A percentile compares a stretch with the other conserved stretches of the same genome.
These are phyloP conservation scores for Agrostemma githago DNA, from an alignment of 148 eudicot genomes.

Conservation along the genomic window DNA sequence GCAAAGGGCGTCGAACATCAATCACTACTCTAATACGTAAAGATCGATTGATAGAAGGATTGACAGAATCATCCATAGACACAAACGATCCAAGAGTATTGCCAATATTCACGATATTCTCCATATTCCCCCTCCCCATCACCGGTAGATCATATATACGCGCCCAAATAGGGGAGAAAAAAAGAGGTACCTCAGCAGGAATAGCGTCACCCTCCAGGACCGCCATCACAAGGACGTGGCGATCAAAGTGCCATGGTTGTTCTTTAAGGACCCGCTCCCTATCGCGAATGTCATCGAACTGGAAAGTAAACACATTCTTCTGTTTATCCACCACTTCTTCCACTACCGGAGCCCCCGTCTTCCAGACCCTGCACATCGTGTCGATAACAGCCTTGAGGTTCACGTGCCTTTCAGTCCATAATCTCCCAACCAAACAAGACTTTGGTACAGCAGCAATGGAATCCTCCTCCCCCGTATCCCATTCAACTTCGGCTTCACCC, in stretches of 20 bases:
- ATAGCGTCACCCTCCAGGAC: not conserved
- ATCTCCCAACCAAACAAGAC: not conserved
- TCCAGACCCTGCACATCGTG: not conserved
- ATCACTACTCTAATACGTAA: not conserved
- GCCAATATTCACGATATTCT: not conserved
- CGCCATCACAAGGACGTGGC: not conserved
- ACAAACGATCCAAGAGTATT: not conserved
- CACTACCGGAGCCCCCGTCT: not conserved
- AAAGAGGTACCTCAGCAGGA: not conserved
- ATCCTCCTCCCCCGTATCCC: too few species aligned
- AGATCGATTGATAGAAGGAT: not conserved
- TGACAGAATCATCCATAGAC: not conserved
- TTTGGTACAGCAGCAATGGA: too few species aligned
- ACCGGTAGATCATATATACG: not conserved
- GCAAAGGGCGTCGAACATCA: not conserved
- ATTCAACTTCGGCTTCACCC: too few species aligned
- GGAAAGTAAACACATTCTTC: not conserved
- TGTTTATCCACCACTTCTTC: not conserved
- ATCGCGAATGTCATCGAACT: not conserved
- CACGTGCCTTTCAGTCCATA: not conserved
- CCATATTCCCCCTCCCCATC: not conserved
- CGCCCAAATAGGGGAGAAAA: not conserved
- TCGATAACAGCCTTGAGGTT: not conserved
- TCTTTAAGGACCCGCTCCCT: not conserved
- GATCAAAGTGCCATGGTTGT: not conserved